phyloP scores from a whole-genome alignment of 345 rosid species.

The Laguncularia racemosa region DNA sequence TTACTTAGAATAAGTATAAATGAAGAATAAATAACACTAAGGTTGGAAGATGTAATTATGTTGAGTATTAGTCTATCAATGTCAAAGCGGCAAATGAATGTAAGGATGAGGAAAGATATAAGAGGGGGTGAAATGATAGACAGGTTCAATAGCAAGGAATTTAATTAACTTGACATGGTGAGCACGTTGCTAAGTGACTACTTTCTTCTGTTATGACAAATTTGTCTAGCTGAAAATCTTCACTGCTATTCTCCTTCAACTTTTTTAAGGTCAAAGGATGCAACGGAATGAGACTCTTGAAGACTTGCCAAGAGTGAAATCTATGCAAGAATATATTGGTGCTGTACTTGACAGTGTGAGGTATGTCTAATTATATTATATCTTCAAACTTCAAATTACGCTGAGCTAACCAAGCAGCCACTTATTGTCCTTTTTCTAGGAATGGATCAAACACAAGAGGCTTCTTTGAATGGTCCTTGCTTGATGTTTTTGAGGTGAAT shows the following conservation, averaged over 20 bases:
- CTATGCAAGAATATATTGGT: conserved; percentile 14
- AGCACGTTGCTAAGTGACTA: too few species aligned
- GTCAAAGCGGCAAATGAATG: too few species aligned
- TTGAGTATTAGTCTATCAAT: too few species aligned
- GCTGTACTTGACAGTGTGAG: conserved; percentile 9
- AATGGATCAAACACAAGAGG: conserved; percentile 17
- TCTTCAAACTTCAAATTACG: neutral
- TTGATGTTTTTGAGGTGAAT: conserved; percentile 14
- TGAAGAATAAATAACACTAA: too few species aligned
- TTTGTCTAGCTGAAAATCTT: neutral
- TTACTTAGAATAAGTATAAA: too few species aligned
- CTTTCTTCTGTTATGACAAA: too few species aligned
- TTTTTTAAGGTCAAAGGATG: conserved; percentile 16
- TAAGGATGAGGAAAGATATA: too few species aligned
- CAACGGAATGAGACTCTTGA: conserved; percentile 8
- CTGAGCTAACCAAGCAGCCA: neutral
- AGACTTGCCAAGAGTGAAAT: conserved; percentile 13
- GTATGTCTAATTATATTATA: neutral
- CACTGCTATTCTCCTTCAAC: neutral
- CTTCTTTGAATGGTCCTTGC: conserved; percentile 18
- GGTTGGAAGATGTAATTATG: too few species aligned
- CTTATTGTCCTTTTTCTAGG: conserved; percentile 2
- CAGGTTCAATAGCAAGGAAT: too few species aligned
- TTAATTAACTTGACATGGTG: too few species aligned
- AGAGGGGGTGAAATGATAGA: too few species aligned